These are phyloP conservation scores for Lactarius sanguifluus DNA, from an alignment of 768 basidiomycete species.

Conservation along the genomic window DNA sequence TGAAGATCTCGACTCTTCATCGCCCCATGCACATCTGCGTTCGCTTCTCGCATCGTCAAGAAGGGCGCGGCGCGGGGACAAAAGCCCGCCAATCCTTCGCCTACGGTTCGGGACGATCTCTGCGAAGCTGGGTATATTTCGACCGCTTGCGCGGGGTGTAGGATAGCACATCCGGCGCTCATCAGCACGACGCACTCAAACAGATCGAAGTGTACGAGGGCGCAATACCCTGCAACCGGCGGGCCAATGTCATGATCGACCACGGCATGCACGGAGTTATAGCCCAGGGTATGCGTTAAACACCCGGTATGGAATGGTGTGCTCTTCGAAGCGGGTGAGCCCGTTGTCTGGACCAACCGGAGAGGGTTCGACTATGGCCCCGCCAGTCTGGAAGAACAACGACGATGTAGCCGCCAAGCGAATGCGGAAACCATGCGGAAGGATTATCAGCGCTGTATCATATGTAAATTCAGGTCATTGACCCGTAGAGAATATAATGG, in stretches of 20 bases:
- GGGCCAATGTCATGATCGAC: constrained; percentile 67
- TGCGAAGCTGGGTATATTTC: not conserved
- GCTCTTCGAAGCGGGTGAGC: constrained; percentile 45
- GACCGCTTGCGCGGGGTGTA: constrained; percentile 27
- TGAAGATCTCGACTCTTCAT: constrained; percentile 43
- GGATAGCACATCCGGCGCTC: constrained; percentile 44
- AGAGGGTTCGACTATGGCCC: constrained; percentile 46
- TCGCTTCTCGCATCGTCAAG: constrained; percentile 44
- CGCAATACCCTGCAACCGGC: constrained; percentile 50
- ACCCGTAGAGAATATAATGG: not conserved
- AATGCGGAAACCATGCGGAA: too few species aligned
- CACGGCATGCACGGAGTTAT: constrained; percentile 47
- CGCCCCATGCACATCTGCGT: constrained; percentile 43
- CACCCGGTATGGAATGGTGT: constrained; percentile 49
- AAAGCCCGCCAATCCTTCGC: constrained; percentile 32
- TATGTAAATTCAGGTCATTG: too few species aligned
- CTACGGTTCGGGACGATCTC: constrained; percentile 23
- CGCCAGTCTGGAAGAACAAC: too few species aligned
- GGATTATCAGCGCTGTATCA: too few species aligned
- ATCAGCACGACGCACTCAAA: constrained; percentile 58
- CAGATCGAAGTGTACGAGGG: constrained; percentile 55
- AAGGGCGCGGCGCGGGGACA: too few species aligned
- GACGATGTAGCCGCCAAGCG: too few species aligned
- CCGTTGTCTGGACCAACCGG: constrained; percentile 27
- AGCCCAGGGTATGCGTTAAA: constrained; percentile 53